A percentile compares a stretch with the other conserved stretches of the same genome.
These are phyloP conservation scores for Kurtzmaniella cleridarum DNA, from an alignment of 805 yeast genomes.

Conservation along the genomic window DNA sequence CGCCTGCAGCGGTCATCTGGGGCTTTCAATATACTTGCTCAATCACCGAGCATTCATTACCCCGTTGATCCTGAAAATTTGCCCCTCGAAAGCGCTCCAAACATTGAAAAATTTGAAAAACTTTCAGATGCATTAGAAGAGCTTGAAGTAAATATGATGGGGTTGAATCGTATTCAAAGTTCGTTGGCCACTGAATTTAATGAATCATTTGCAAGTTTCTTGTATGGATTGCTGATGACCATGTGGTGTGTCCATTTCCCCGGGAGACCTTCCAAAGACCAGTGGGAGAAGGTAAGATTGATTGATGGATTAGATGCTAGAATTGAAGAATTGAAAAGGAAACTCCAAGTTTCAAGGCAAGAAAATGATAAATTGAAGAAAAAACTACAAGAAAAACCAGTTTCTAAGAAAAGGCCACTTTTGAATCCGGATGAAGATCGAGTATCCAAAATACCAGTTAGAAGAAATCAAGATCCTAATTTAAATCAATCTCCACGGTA, in stretches of 20 bases:
- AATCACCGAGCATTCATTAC: conserved; percentile 41
- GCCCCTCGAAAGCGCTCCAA: conserved; percentile 38
- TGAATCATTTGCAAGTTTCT: conserved; percentile 70
- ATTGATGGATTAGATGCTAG: conserved; percentile 17
- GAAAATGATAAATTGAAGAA: conserved; percentile 21
- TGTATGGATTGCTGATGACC: conserved; percentile 77
- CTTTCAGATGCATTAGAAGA: conserved; percentile 47
- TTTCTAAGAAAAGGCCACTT: not conserved
- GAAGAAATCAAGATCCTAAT: conserved; percentile 23
- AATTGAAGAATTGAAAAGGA: conserved; percentile 15
- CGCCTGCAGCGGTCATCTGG: conserved; percentile 32
- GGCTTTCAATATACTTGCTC: conserved; percentile 27
- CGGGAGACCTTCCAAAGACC: conserved; percentile 30
- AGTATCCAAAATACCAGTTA: conserved; percentile 15
- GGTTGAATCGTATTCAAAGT: conserved; percentile 55
- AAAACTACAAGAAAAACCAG: conserved; percentile 7
- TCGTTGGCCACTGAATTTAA: conserved; percentile 57
- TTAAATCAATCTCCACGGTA: conserved; percentile 40
- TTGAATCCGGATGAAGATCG: conserved; percentile 15
- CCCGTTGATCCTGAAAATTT: conserved; percentile 34
- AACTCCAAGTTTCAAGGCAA: conserved; percentile 13
- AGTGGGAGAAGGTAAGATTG: conserved; percentile 25
- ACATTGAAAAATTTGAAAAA: conserved; percentile 37
- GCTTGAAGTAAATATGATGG: conserved; percentile 54
- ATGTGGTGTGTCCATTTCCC: conserved; percentile 84